phyloP scores from a whole-genome alignment of 202 grass and related monocot genomes.

The Zizania palustris region DNA sequence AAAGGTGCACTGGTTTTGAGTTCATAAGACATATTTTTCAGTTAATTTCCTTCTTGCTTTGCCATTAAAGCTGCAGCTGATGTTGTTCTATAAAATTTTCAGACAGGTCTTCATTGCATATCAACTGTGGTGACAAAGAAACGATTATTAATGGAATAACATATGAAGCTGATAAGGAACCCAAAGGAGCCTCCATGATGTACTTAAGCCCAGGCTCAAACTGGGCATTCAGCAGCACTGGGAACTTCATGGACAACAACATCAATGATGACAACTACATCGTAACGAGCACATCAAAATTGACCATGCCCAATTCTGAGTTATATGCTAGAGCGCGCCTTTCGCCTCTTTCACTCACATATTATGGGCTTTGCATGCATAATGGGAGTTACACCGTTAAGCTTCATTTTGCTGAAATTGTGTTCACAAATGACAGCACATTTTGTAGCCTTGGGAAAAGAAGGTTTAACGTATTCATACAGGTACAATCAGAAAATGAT shows the following conservation, averaged over 20 bases:
- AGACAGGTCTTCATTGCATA: slow-evolving; percentile 70
- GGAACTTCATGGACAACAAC: slow-evolving; percentile 85
- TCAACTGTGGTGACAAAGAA: slow-evolving; percentile 91
- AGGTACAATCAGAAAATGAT: slow-evolving; percentile 50
- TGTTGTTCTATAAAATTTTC: slow-evolving; percentile 28
- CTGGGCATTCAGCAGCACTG: slow-evolving; percentile 92
- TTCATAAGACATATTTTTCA: neutral
- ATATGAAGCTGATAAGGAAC: slow-evolving; percentile 70
- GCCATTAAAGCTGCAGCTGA: slow-evolving; percentile 32
- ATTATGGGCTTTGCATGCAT: slow-evolving; percentile 91
- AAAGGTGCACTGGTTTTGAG: neutral
- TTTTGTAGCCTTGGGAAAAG: slow-evolving; percentile 78
- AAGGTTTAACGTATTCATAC: slow-evolving; percentile 91
- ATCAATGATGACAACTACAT: slow-evolving; percentile 78
- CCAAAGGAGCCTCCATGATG: slow-evolving; percentile 64
- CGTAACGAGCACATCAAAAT: slow-evolving; percentile 52
- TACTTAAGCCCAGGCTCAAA: slow-evolving; percentile 58
- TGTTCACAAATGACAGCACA: slow-evolving; percentile 84
- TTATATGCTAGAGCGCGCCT: slow-evolving; percentile 80
- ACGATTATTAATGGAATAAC: slow-evolving; percentile 53
- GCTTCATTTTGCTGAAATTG: slow-evolving; percentile 81
- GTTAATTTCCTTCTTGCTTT: slow-evolving; percentile 27
- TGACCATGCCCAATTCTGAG: slow-evolving; percentile 52
- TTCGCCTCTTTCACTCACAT: slow-evolving; percentile 88
- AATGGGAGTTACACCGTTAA: slow-evolving; percentile 75